Conservation (phyloP, 352 stramenopile genomes). For the Globisporangium perplexum region DNA sequence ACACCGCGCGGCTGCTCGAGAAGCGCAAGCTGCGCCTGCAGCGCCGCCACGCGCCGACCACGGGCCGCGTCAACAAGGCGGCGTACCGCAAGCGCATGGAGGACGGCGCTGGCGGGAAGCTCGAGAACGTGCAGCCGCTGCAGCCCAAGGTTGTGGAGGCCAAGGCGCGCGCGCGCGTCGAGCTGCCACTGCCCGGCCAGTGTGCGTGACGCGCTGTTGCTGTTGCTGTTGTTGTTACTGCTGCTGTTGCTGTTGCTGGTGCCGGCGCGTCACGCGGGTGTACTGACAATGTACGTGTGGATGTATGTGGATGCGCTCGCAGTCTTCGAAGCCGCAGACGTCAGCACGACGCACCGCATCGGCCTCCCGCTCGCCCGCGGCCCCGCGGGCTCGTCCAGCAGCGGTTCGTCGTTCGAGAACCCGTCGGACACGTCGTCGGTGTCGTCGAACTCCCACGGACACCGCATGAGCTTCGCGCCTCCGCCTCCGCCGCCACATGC, state of each 20-base stretch:
- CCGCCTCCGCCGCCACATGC: conserved; percentile 13
- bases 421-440: conserved; percentile 47
- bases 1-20: conserved; percentile 64
- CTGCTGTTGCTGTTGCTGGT: no score
- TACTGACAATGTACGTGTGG: conserved; percentile 3
- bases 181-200: conserved; percentile 68
- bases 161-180: conserved; percentile 57
- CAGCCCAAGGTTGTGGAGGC: conserved; percentile 58
- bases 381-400: conserved; percentile 36
- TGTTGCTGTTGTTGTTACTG: no score
- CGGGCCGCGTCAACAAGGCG: conserved; percentile 66
- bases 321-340: conserved; percentile 50
- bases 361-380: conserved; percentile 15
- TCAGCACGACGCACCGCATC: conserved; percentile 11
- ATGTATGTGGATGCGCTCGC: conserved; percentile 1
- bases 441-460: conserved; percentile 24
- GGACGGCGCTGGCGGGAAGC: conserved; percentile 67
- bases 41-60: conserved; percentile 58
- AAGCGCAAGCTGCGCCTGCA: conserved; percentile 72
- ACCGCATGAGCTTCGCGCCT: conserved; percentile 17
- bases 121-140: conserved; percentile 69
- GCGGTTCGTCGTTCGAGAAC: conserved; percentile 26
- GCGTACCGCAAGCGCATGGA: conserved; percentile 72
- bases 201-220: no score
- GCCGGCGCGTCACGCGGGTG: no score